Evolutionary conservation across 495 filamentous ascomycete species (phyloP), one percentile per base, ranked within the genome.

Genomic region (Neurospora sp.): DNA sequence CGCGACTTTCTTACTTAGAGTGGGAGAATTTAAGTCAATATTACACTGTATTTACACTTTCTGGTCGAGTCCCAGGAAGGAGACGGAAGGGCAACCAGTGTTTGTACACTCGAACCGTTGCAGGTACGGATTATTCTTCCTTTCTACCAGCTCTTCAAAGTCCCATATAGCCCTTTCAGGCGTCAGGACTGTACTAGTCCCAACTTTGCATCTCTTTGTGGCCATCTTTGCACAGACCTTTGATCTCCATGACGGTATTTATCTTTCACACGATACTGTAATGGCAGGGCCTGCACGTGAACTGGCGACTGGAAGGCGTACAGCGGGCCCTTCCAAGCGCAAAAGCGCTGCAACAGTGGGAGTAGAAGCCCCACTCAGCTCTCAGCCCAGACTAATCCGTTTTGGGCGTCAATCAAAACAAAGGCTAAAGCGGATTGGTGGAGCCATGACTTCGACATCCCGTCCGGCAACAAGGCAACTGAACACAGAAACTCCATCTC

Each of bases 341-440:
- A 31, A 61, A 61, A 61, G 22, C 48, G 48, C 48, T 59, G 22
- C 48, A 59, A 14, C 22, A 59, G 9, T 59, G 20, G 22, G 22
- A 61, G 12, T 0, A 12, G 22, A 59, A 59, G 68, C 72, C 73
- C 79, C 79, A 76, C 76, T 59, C 2, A 27, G n/a, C 17, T 40
- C 73, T 61, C 71, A 77, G 38, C 3, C 73, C 39, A 65, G 31
- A 73, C 79, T 71, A 76, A 74, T 74, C 78, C 79, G 0, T n/a
- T 77, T 79, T 70, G 8, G 79, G 79, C 72, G 61, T 40, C 70
- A 76, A 78, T 79, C 78, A 80, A 80, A 79, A 79, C 77, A 80
- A 79, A 75, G 70, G 65, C 75, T 74, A 76, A 65, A 75, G 71
- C 48, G 48, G 48, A 61, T 61, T 61, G 48, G 48, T 59, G 48